A percentile compares a stretch with the other conserved stretches of the same genome.
Conservation (phyloP, 2,329 filamentous ascomycete genomes). For the Cercospora citrullina region DNA sequence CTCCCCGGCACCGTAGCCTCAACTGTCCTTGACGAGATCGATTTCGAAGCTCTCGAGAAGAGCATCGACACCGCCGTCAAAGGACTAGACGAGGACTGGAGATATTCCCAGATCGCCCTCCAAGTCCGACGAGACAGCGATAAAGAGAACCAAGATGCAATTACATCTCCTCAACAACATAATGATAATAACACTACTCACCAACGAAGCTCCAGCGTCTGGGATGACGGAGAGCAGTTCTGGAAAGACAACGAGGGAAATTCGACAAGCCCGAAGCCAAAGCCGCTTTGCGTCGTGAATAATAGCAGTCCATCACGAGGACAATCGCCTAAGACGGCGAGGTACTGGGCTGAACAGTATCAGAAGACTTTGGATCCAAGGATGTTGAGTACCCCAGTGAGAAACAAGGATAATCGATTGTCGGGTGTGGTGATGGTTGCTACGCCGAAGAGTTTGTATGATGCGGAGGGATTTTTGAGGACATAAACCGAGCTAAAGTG, state of each 20-base stretch:
- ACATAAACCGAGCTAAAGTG: slow-evolving; percentile 3
- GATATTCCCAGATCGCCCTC: neutral
- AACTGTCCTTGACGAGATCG: slow-evolving; percentile 32
- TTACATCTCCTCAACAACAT: neutral
- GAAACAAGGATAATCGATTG: neutral
- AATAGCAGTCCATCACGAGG: neutral
- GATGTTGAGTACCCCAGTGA: slow-evolving; percentile 24
- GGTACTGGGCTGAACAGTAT: neutral
- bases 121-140: neutral
- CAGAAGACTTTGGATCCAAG: slow-evolving; percentile 17
- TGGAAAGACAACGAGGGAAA: slow-evolving; percentile 22
- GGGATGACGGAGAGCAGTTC: slow-evolving; percentile 40
- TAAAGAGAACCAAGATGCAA: slow-evolving; percentile 5
- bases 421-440: slow-evolving; percentile 19
- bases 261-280: neutral
- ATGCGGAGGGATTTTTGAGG: slow-evolving; percentile 43
- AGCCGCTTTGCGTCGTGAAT: neutral
- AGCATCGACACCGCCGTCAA: slow-evolving; percentile 32
- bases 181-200: neutral
- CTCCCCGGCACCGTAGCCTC: neutral
- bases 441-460: slow-evolving; percentile 52
- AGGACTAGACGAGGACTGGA: slow-evolving; percentile 28
- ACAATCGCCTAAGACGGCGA: neutral
- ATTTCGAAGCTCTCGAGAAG: slow-evolving; percentile 27
- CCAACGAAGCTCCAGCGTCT: slow-evolving; percentile 38